A percentile compares a stretch with the other conserved stretches of the same genome.
Evolutionary conservation across 2,329 filamentous ascomycete genomes (phyloP).

Genomic region (Pseudofabraea citricarpa): DNA sequence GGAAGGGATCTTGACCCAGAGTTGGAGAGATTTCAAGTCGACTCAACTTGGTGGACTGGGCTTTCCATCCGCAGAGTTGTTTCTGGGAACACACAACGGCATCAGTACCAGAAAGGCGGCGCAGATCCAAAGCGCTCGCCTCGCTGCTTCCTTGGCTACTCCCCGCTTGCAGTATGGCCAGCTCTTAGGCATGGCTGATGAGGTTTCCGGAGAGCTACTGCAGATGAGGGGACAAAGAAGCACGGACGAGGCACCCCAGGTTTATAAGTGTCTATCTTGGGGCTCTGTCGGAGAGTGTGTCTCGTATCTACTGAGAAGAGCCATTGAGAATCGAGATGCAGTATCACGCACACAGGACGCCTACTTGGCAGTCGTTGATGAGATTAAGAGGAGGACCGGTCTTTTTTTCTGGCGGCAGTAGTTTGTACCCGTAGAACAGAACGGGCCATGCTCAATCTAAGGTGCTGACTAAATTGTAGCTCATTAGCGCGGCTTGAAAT

Average conservation of each 20-base stretch:
- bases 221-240: conserved; percentile 29
- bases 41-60: background rate
- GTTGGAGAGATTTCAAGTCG: background rate
- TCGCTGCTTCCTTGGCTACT: conserved; percentile 31
- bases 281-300: conserved; percentile 34
- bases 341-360: conserved; percentile 23
- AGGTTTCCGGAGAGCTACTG: conserved; percentile 57
- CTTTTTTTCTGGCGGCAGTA: background rate
- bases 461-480: background rate
- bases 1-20: conserved; percentile 16
- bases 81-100: conserved; percentile 78
- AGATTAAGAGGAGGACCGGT: conserved; percentile 8
- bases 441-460: too few species aligned
- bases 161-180: conserved; percentile 59
- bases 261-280: conserved; percentile 38
- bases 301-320: conserved; percentile 32
- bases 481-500: background rate
- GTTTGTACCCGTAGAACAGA: background rate
- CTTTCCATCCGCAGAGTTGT: conserved; percentile 39
- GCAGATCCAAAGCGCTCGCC: conserved; percentile 36
- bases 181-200: conserved; percentile 89
- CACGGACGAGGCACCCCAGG: conserved; percentile 18
- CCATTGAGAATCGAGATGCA: conserved; percentile 35
- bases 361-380: conserved; percentile 20
- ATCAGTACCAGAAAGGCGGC: conserved; percentile 57